These are phyloP conservation scores for Xylaria polymorpha DNA, from an alignment of 2,329 filamentous ascomycete species.

Conservation along the genomic window DNA sequence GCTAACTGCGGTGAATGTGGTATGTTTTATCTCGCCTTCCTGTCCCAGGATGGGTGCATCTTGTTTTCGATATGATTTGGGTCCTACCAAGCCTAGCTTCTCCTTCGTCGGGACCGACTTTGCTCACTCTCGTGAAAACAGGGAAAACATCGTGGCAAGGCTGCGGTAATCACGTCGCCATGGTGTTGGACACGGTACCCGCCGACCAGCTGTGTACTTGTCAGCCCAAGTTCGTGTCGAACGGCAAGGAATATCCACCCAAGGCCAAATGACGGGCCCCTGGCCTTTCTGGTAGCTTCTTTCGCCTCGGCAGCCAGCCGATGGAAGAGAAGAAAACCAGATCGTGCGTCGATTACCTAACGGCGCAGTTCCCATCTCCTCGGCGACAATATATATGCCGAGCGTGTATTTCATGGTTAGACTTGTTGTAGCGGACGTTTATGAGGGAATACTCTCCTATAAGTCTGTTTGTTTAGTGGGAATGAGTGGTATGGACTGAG, in stretches of 20 bases:
- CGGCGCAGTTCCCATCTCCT: too few relatives aligned
- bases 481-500: background rate
- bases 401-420: background rate
- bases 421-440: background rate
- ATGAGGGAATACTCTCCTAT: background rate
- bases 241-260: slow-evolving; percentile 73
- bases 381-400: too few relatives aligned
- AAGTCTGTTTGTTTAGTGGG: background rate
- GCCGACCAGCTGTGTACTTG: slow-evolving; percentile 72
- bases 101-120: background rate
- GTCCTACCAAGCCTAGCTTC: background rate
- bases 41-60: background rate
- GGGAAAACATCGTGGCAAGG: slow-evolving; percentile 73
- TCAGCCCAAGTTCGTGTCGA: slow-evolving; percentile 69
- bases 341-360: background rate
- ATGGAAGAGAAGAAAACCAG: background rate
- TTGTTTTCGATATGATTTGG: background rate
- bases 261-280: slow-evolving; percentile 57
- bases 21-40: slow-evolving; percentile 54
- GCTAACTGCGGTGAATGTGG: slow-evolving; percentile 71
- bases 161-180: slow-evolving; percentile 70
- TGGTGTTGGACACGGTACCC: slow-evolving; percentile 70
- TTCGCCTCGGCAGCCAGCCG: too few relatives aligned
- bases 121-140: slow-evolving; percentile 44
- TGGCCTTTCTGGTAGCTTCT: slow-evolving; percentile 28